A percentile compares a stretch with the other conserved stretches of the same genome.
These are phyloP conservation scores for Peziza echinospora DNA, from an alignment of 495 filamentous ascomycete genomes.

Conservation along the genomic window DNA sequence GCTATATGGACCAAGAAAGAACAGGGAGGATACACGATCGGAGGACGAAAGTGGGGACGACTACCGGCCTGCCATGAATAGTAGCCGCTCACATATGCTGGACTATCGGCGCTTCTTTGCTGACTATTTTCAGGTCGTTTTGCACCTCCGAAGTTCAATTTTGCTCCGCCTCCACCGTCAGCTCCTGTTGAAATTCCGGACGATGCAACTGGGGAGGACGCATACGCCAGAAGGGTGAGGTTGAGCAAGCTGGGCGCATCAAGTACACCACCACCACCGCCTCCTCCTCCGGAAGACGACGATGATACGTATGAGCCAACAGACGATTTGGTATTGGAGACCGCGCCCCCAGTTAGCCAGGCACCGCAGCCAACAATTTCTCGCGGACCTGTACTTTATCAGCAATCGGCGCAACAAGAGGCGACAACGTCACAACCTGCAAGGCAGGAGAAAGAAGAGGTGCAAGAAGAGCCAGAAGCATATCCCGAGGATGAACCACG, in stretches of 20 bases:
- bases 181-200: constrained; percentile 25
- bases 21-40: constrained; percentile 19
- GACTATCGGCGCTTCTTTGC: too few relatives aligned
- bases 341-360: constrained; percentile 23
- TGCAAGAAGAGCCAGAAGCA: constrained; percentile 27
- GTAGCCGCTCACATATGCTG: constrained; percentile 28
- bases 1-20: constrained; percentile 50
- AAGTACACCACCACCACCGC: constrained; percentile 21
- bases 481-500: constrained; percentile 22
- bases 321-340: constrained; percentile 1
- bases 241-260: constrained; percentile 23
- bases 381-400: constrained; percentile 69
- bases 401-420: constrained; percentile 26
- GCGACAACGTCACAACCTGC: constrained; percentile 31
- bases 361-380: constrained; percentile 43
- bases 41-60: constrained; percentile 40
- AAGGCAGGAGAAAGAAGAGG: constrained; percentile 25
- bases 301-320: too few relatives aligned
- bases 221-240: constrained; percentile 41
- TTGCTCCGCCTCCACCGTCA: constrained; percentile 40
- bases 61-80: constrained; percentile 25
- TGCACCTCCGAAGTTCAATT: constrained; percentile 47
- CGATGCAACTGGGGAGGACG: constrained; percentile 47
- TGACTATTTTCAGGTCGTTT: constrained; percentile 37
- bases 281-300: constrained; percentile 20